phyloP scores from a whole-genome alignment of 2,329 filamentous ascomycete genomes.

The Diaporthe sp. region DNA sequence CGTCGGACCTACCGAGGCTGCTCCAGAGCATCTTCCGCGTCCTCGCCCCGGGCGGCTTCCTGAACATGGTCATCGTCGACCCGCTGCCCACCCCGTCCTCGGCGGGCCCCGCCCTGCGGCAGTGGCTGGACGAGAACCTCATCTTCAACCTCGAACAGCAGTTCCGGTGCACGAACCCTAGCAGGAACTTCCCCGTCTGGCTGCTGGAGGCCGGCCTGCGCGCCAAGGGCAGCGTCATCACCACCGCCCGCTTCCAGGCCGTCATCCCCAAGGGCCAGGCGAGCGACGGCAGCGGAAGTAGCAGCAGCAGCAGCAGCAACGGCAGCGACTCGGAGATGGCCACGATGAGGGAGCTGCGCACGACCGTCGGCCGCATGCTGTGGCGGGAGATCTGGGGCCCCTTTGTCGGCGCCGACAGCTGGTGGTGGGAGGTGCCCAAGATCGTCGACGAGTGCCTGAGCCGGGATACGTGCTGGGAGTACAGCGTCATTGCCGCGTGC shows the following conservation, averaged over 20 bases:
- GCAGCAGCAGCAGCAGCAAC: conserved; percentile 46
- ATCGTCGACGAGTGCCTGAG: conserved; percentile 69
- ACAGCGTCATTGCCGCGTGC: conserved; percentile 68
- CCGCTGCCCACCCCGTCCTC: conserved; percentile 69
- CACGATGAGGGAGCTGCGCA: conserved; percentile 56
- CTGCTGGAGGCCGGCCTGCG: conserved; percentile 68
- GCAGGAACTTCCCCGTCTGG: conserved; percentile 70
- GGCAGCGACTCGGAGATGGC: conserved; percentile 42
- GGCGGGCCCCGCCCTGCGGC: conserved; percentile 68
- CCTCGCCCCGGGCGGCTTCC: conserved; percentile 66
- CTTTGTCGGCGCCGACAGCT: conserved; percentile 62
- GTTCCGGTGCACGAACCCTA: conserved; percentile 73
- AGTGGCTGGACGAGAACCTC: conserved; percentile 75
- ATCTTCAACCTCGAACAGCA: conserved; percentile 70
- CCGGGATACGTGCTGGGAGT: conserved; percentile 71
- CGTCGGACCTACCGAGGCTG: conserved; percentile 68
- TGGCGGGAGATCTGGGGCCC: conserved; percentile 74
- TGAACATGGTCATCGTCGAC: conserved; percentile 75
- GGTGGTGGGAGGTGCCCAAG: conserved; percentile 74
- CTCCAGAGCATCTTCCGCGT: conserved; percentile 70
- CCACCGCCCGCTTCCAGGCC: conserved; percentile 65
- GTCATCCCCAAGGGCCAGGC: conserved; percentile 45
- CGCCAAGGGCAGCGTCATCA: conserved; percentile 61
- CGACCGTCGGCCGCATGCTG: conserved; percentile 67
- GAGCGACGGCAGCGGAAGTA: conserved; percentile 29